Evolutionary conservation across 202 grass and related monocot species (phyloP).

Genomic region (Panicum hallii): DNA sequence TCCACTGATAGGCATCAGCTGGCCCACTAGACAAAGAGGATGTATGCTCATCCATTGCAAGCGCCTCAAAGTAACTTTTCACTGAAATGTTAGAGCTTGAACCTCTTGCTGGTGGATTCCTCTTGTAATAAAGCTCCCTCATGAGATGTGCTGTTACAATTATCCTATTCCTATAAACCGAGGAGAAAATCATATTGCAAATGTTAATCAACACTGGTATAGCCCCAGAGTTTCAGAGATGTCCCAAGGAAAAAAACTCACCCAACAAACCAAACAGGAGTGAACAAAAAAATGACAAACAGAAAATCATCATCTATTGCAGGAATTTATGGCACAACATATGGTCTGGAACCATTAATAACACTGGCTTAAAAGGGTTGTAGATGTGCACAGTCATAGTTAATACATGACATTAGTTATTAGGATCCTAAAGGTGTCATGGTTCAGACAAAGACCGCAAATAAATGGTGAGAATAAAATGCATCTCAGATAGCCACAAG

Average conservation of each 20-base stretch:
- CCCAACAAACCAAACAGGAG: neutral
- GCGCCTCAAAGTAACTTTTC: constrained; percentile 61
- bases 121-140: constrained; percentile 88
- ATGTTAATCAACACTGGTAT: neutral
- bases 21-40: constrained; percentile 54
- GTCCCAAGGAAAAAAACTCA: neutral
- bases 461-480: no score
- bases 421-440: no score
- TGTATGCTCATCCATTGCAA: constrained; percentile 76
- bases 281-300: constrained; percentile 9
- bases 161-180: constrained; percentile 61
- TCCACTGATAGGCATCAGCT: constrained; percentile 75
- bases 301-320: neutral
- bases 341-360: constrained; percentile 17
- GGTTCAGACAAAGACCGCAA: no score
- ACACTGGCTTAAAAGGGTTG: neutral
- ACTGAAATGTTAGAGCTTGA: constrained; percentile 49
- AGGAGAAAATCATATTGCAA: constrained; percentile 30
- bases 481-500: no score
- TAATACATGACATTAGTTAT: neutral
- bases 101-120: constrained; percentile 57
- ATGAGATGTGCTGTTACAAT: constrained; percentile 63
- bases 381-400: neutral
- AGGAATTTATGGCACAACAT: constrained; percentile 23
- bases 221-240: neutral